Evolutionary conservation across 768 basidiomycete species (phyloP).

Genomic region (Amanita pallidorosea): DNA sequence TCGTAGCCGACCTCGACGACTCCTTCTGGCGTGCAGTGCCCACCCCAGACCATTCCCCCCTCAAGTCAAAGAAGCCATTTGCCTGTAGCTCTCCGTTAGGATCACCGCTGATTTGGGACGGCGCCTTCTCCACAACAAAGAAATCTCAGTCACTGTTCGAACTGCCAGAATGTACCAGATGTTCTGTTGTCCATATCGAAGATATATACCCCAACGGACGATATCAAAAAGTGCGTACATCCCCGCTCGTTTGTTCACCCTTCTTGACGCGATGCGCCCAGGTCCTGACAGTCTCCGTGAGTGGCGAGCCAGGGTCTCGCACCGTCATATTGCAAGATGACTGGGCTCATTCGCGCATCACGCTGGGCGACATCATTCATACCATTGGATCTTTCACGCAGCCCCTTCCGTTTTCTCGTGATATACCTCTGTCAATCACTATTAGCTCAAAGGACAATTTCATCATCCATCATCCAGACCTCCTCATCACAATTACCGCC

Average conservation of each 20-base stretch:
- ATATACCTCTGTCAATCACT: slow-evolving; percentile 31
- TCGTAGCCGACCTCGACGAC: slow-evolving; percentile 36
- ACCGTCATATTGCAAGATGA: slow-evolving; percentile 63
- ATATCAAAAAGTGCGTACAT: slow-evolving; percentile 29
- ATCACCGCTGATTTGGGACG: no score
- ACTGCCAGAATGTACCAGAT: slow-evolving; percentile 34
- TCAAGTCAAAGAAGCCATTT: slow-evolving; percentile 9
- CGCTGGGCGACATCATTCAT: slow-evolving; percentile 69
- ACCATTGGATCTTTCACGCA: slow-evolving; percentile 41
- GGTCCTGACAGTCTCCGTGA: slow-evolving; percentile 40
- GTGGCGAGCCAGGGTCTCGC: slow-evolving; percentile 25
- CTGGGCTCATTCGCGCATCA: slow-evolving; percentile 60
- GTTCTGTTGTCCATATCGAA: slow-evolving; percentile 37
- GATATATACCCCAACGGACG: slow-evolving; percentile 20
- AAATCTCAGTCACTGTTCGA: not conserved
- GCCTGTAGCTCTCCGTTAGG: not conserved
- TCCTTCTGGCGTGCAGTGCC: slow-evolving; percentile 33
- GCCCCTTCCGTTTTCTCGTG: slow-evolving; percentile 20
- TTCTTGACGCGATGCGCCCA: slow-evolving; percentile 13
- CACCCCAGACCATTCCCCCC: slow-evolving; percentile 23
- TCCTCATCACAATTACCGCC: slow-evolving; percentile 83
- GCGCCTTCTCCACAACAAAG: not conserved
- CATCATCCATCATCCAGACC: slow-evolving; percentile 52
- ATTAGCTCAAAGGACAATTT: slow-evolving; percentile 10
- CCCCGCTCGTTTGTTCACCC: not conserved